phyloP scores from a whole-genome alignment of 2,329 filamentous ascomycete genomes.

The Colletotrichum spinosum region DNA sequence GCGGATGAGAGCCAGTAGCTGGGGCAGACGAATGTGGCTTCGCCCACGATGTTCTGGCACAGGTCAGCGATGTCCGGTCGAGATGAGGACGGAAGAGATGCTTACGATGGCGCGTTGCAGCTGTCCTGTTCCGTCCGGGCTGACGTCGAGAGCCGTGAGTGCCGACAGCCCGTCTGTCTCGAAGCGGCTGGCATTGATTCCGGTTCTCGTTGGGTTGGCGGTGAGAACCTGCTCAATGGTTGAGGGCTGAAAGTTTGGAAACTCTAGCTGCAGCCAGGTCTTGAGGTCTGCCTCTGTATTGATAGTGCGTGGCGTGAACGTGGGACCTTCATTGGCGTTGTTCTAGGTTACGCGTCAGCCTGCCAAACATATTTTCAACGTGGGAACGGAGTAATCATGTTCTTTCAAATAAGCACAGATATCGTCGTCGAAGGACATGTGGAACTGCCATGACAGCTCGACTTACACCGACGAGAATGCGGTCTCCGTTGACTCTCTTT shows the following conservation, averaged over 20 bases:
- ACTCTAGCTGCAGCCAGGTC: slow-evolving; percentile 48
- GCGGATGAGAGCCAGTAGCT: slow-evolving; percentile 66
- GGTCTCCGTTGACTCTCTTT: slow-evolving; percentile 44
- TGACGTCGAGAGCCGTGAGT: slow-evolving; percentile 50
- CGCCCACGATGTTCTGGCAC: slow-evolving; percentile 64
- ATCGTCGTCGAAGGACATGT: too few relatives aligned
- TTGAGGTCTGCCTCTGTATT: slow-evolving; percentile 52
- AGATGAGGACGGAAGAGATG: too few relatives aligned
- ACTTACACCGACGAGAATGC: slow-evolving; percentile 37
- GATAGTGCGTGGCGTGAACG: slow-evolving; percentile 58
- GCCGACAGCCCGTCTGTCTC: slow-evolving; percentile 27
- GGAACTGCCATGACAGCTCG: too few relatives aligned
- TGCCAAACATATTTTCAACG: too few relatives aligned
- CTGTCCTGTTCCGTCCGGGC: slow-evolving; percentile 61
- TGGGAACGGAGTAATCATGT: too few relatives aligned
- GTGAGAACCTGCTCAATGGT: slow-evolving; percentile 53
- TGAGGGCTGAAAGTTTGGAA: slow-evolving; percentile 39
- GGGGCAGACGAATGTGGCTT: slow-evolving; percentile 67
- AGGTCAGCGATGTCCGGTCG: slow-evolving; percentile 25
- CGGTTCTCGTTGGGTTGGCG: slow-evolving; percentile 42
- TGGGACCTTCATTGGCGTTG: slow-evolving; percentile 62
- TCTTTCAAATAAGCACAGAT: too few relatives aligned
- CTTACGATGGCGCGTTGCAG: slow-evolving; percentile 53
- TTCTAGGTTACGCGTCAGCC: slow-evolving; percentile 38
- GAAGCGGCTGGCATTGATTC: slow-evolving; percentile 34